A percentile compares a stretch with the other conserved stretches of the same genome.
Conservation (phyloP, 106 monocot genomes). For the Vanilla planifolia region DNA sequence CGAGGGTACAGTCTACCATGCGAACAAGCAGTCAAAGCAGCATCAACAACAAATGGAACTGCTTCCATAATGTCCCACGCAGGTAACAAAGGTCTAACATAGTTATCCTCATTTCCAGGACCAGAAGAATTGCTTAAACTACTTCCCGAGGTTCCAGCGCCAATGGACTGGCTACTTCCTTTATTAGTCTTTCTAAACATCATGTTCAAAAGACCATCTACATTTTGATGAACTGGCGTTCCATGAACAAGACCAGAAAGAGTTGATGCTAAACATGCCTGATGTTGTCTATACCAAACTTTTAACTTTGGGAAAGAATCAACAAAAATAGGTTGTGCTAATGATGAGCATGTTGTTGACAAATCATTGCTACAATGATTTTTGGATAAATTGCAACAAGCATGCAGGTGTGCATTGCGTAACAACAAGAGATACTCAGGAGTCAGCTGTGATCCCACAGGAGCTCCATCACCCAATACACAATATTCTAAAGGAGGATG, state of each 20-base stretch:
- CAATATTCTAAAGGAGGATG: conserved; percentile 91
- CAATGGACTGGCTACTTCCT: conserved; percentile 48
- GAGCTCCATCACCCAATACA: conserved; percentile 85
- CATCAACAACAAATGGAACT: conserved; percentile 96
- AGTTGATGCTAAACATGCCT: conserved; percentile 96
- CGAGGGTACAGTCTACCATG: conserved; percentile 87
- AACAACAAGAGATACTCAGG: conserved; percentile 82
- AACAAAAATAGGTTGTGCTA: conserved; percentile 58
- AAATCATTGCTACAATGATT: conserved; percentile 7
- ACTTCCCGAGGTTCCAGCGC: conserved; percentile 53
- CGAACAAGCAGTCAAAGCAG: conserved; percentile 92
- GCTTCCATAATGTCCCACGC: conserved; percentile 99
- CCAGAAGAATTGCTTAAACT: conserved; percentile 78
- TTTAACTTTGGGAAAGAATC: conserved; percentile 95
- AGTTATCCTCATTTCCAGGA: conserved; percentile 52
- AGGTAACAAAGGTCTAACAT: conserved; percentile 58
- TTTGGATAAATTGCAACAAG: conserved; percentile 17
- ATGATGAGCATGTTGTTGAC: conserved; percentile 13
- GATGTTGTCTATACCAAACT: conserved; percentile 92
- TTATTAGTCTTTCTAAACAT: conserved; percentile 85
- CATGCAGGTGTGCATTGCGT: conserved; percentile 51
- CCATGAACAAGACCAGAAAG: conserved; percentile 83
- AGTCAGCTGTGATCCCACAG: conserved; percentile 89
- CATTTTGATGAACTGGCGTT: conserved; percentile 88
- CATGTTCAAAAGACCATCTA: conserved; percentile 78